phyloP scores from a whole-genome alignment of 2,329 filamentous ascomycete species.

The Claviceps humidiphila region DNA sequence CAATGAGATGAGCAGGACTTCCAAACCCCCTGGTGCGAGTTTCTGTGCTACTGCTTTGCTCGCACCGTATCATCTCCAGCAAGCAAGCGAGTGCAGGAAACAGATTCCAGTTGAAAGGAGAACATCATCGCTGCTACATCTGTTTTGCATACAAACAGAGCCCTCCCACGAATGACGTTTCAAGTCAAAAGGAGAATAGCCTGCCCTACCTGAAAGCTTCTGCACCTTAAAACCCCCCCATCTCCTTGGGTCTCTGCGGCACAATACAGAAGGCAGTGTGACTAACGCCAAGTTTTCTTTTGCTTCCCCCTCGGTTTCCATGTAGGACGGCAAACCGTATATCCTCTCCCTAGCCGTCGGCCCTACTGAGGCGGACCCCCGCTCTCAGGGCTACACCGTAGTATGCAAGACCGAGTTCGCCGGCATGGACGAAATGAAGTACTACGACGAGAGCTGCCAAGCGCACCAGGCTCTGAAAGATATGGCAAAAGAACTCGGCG shows the following conservation, averaged over 20 bases:
- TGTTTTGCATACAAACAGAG: not conserved
- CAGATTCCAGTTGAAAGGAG: not conserved
- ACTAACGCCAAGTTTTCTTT: conserved; percentile 3
- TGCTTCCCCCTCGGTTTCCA: not conserved
- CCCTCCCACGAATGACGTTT: not conserved
- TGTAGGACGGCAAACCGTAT: conserved; percentile 57
- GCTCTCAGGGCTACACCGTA: conserved; percentile 53
- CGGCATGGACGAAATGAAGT: conserved; percentile 54
- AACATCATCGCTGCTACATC: not conserved
- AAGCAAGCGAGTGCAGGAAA: not conserved
- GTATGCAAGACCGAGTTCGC: conserved; percentile 50
- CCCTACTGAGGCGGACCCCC: conserved; percentile 40
- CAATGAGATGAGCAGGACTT: not conserved
- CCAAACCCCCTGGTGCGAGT: not conserved
- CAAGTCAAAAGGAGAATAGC: not conserved
- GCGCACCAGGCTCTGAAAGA: conserved; percentile 30
- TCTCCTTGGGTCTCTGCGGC: not conserved
- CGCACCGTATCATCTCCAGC: not conserved
- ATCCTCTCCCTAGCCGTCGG: conserved; percentile 46
- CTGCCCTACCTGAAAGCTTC: not conserved
- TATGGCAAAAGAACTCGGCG: conserved; percentile 17
- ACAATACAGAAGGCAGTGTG: not conserved
- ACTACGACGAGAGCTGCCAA: conserved; percentile 46
- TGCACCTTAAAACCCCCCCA: too few species aligned
- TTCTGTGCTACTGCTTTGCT: not conserved